Evolutionary conservation across 1,284 basidiomycete genomes (phyloP).

Genomic region (Pascua guehoae): DNA sequence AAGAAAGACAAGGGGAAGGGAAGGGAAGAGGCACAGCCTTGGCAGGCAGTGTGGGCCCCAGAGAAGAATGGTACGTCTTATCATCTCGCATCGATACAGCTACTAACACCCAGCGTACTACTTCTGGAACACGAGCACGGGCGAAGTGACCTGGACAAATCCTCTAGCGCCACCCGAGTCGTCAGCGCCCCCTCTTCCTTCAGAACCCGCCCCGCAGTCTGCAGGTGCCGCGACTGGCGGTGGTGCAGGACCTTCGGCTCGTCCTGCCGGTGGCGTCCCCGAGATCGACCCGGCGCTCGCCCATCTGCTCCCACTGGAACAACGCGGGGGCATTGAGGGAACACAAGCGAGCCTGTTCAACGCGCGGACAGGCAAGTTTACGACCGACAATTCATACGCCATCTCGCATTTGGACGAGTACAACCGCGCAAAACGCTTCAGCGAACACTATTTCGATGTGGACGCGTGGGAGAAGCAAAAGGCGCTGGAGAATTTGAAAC

Average conservation of each 20-base stretch:
- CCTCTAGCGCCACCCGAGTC: slow-evolving; percentile 55
- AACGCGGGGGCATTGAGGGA: slow-evolving; percentile 39
- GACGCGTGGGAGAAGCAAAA: slow-evolving; percentile 70
- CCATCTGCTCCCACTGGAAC: slow-evolving; percentile 68
- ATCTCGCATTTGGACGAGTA: slow-evolving; percentile 76
- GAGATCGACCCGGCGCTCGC: slow-evolving; percentile 83
- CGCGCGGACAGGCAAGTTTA: slow-evolving; percentile 73
- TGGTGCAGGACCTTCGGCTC: slow-evolving; percentile 32
- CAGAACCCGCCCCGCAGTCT: slow-evolving; percentile 27
- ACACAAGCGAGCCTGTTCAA: slow-evolving; percentile 64
- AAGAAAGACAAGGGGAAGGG: slow-evolving; percentile 21
- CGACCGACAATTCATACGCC: slow-evolving; percentile 54
- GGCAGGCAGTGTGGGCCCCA: slow-evolving; percentile 83
- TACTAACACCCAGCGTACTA: slow-evolving; percentile 61
- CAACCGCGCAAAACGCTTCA: slow-evolving; percentile 79
- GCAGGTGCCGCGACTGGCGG: slow-evolving; percentile 47
- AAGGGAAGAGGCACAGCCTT: slow-evolving; percentile 43
- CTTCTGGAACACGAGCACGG: slow-evolving; percentile 74
- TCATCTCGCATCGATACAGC: neutral
- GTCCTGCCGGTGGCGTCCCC: slow-evolving; percentile 21
- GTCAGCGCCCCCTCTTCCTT: slow-evolving; percentile 29
- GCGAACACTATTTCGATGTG: slow-evolving; percentile 82
- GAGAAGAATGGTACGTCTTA: slow-evolving; percentile 57
- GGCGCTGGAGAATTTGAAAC: slow-evolving; percentile 55
- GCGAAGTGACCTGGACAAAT: slow-evolving; percentile 85